These are phyloP conservation scores for Schwanniomyces pseudopolymorphus DNA, from an alignment of 805 yeast species.

Conservation along the genomic window DNA sequence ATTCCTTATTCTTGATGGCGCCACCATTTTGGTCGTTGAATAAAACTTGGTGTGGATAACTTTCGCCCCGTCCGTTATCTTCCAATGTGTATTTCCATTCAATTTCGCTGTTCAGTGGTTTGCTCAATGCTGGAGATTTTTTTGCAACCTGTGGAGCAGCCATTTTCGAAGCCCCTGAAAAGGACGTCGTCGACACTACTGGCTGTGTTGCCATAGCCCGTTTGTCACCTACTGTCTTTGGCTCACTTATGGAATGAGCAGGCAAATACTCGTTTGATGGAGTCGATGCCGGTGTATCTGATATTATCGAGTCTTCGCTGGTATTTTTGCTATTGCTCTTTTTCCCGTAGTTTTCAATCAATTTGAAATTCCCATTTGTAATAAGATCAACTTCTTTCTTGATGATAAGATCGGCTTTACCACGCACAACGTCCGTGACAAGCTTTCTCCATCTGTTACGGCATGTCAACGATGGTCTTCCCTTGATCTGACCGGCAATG, in stretches of 20 bases:
- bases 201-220: neutral
- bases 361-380: slow-evolving; percentile 22
- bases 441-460: slow-evolving; percentile 91
- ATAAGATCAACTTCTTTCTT: slow-evolving; percentile 59
- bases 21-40: slow-evolving; percentile 40
- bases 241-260: neutral
- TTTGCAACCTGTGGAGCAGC: neutral
- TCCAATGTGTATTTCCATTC: slow-evolving; percentile 64
- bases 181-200: neutral
- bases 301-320: neutral
- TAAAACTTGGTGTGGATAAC: slow-evolving; percentile 19
- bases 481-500: slow-evolving; percentile 66
- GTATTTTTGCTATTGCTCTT: neutral
- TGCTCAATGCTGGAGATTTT: slow-evolving; percentile 4
- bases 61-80: slow-evolving; percentile 39
- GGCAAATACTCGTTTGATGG: neutral
- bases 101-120: slow-evolving; percentile 25
- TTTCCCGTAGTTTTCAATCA: slow-evolving; percentile 3
- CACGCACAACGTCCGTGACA: slow-evolving; percentile 70
- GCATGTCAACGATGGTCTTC: slow-evolving; percentile 86
- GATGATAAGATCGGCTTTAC: slow-evolving; percentile 56
- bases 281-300: neutral
- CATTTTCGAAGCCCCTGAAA: neutral
- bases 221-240: neutral
- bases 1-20: slow-evolving; percentile 48